phyloP scores from a whole-genome alignment of 1,139 yeast species.

The Kodamaea anthophila region DNA sequence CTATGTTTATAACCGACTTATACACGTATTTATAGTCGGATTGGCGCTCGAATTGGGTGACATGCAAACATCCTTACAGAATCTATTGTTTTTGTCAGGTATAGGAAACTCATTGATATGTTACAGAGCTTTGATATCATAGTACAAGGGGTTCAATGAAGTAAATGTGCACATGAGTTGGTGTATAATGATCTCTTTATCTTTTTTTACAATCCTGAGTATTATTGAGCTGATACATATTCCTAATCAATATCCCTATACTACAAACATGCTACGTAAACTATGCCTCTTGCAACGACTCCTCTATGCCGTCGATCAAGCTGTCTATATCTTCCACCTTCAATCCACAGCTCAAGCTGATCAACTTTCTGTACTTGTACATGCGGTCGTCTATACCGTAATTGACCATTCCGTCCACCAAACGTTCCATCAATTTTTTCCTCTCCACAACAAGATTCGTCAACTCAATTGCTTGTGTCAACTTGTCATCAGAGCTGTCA shows the following conservation, averaged over 20 bases:
- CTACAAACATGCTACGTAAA: too few relatives aligned
- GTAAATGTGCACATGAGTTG: too few relatives aligned
- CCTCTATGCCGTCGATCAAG: conserved; percentile 41
- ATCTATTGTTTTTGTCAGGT: too few relatives aligned
- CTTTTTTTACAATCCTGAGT: too few relatives aligned
- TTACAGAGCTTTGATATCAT: conserved; percentile 2
- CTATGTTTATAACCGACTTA: too few relatives aligned
- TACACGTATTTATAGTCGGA: too few relatives aligned
- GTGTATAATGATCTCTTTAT: too few relatives aligned
- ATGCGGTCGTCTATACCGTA: conserved; percentile 50
- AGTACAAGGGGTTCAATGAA: too few relatives aligned
- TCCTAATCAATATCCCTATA: too few relatives aligned
- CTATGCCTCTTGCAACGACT: conserved; percentile 35
- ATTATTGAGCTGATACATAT: too few relatives aligned
- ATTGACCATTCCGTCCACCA: conserved; percentile 30
- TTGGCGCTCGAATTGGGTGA: too few relatives aligned
- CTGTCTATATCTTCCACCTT: conserved; percentile 76
- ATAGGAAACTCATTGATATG: conserved; percentile 1
- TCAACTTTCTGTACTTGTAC: conserved; percentile 73
- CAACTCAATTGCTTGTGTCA: conserved; percentile 34
- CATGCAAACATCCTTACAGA: too few relatives aligned
- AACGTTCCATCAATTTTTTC: conserved; percentile 33
- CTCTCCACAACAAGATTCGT: conserved; percentile 51
- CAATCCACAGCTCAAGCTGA: conserved; percentile 78
- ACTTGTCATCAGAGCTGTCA: conserved; percentile 17